These are phyloP conservation scores for Podaxis sp. DNA, from an alignment of 768 basidiomycete genomes.

Conservation along the genomic window DNA sequence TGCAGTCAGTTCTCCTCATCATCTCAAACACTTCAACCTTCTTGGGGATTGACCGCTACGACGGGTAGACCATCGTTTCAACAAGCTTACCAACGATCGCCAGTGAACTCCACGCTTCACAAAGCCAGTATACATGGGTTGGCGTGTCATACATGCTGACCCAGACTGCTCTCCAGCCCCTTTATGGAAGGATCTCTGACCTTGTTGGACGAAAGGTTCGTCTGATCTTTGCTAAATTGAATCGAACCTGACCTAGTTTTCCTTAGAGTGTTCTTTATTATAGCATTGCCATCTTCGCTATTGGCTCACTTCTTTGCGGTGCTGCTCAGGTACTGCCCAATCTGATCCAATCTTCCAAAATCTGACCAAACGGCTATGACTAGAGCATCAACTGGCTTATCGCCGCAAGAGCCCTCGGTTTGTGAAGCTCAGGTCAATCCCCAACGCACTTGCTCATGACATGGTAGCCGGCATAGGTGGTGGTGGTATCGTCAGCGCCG, in stretches of 20 bases:
- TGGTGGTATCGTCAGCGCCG: conserved; percentile 81
- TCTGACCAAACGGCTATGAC: conserved; percentile 15
- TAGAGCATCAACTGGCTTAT: conserved; percentile 67
- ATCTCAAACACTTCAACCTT: neutral
- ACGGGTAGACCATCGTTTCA: conserved; percentile 63
- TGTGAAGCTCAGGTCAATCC: conserved; percentile 18
- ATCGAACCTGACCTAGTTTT: conserved; percentile 4
- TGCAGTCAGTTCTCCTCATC: conserved; percentile 47
- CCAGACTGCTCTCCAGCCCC: conserved; percentile 81
- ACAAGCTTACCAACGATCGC: conserved; percentile 82
- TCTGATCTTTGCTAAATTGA: neutral
- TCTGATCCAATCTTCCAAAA: conserved; percentile 18
- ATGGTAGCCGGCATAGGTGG: conserved; percentile 72
- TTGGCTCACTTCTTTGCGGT: conserved; percentile 81
- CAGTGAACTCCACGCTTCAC: conserved; percentile 62
- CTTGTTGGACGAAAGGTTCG: conserved; percentile 75
- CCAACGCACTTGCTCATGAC: conserved; percentile 21
- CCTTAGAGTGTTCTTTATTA: conserved; percentile 63
- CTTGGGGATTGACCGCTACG: neutral
- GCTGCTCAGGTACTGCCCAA: conserved; percentile 56
- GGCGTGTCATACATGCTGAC: conserved; percentile 83
- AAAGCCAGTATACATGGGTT: conserved; percentile 82
- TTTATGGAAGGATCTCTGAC: conserved; percentile 80
- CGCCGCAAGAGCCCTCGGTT: conserved; percentile 53
- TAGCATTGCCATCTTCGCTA: conserved; percentile 72